Evolutionary conservation across 768 basidiomycete species (phyloP), one percentile per base, ranked within the genome.

Genomic region (Amanita phalloides): DNA sequence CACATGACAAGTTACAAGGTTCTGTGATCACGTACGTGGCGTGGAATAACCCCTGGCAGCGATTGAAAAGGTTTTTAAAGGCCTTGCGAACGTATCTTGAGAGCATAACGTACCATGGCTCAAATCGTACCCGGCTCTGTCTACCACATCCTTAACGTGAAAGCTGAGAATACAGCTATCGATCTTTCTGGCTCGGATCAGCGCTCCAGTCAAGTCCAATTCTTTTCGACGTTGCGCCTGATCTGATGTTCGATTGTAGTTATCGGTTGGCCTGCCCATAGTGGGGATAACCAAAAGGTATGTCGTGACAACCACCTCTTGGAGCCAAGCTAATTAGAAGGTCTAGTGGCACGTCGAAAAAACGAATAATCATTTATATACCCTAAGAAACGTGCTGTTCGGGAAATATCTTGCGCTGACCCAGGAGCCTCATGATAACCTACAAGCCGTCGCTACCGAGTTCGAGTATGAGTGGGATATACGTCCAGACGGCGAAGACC

Each of bases 331-430:
- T 7, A 6, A 7, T 10, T 28, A 11, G 6, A 6, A 14, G 17
- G 7, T 45, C 35, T 13, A 64, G 63, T 64, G 63, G 63, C 10
- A 14, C 6, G 30, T 61, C 14, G 56, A 55, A 11, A 25, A 44
- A 4, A 26, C 48, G 1, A 44, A 38, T 23, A 48, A 38, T 23
- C 53, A 56, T 49, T 53, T 54, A 11, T 64, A 58, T 60, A 56
- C 50, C 25, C 53, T 64, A 33, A 51, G 50, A 33, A 62, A 61
- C 30, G 45, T 54, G 17, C 43, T 30, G n/a, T 56, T 13, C 28
- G 59, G 55, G 4, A 52, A 53, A 20, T 64, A 47, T 51, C 54
- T 61, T 14, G 61, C 56, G 10, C 32, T 61, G 33, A 39, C 37
- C 3, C 49, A 54, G 2, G n/a, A 41, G 2, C 42, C 37, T 21